Evolutionary conservation across 176 grass and related monocot species (phyloP).

Genomic region (Carex littledalei): DNA sequence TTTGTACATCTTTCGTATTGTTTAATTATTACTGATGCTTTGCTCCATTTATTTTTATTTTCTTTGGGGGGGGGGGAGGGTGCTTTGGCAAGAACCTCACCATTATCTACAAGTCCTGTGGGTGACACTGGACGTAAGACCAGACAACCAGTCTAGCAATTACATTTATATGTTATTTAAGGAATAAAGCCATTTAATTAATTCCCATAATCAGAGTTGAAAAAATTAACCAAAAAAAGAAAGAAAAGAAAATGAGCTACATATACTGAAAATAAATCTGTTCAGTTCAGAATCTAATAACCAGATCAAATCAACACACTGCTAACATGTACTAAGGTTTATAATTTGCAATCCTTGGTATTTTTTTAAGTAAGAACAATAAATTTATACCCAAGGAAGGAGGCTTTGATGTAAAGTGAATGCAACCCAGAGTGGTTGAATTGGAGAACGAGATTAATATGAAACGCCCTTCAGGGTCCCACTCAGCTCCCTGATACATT

Average conservation of each 20-base stretch:
- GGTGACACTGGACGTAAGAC: neutral
- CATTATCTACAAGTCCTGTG: neutral
- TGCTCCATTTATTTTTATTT: neutral
- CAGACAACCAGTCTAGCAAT: neutral
- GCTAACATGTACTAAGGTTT: neutral
- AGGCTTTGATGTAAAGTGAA: slow-evolving; percentile 86
- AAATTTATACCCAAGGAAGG: slow-evolving; percentile 62
- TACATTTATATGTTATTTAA: neutral
- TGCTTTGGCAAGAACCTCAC: too few species aligned
- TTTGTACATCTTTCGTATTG: neutral
- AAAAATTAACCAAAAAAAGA: neutral
- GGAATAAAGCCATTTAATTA: neutral
- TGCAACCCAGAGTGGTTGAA: slow-evolving; percentile 70
- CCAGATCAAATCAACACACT: neutral
- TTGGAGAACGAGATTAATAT: slow-evolving; percentile 79
- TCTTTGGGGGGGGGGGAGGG: neutral
- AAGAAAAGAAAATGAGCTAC: neutral
- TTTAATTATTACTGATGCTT: neutral
- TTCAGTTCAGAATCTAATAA: neutral
- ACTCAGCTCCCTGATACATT: slow-evolving; percentile 61
- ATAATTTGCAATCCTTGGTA: neutral
- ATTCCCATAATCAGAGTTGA: neutral
- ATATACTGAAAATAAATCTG: slow-evolving; percentile 3
- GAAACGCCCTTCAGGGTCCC: slow-evolving; percentile 81
- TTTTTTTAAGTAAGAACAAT: neutral